Base-by-base conservation (phyloP, 441 rosid genomes). In the Adansonia madagascariensis region DNA sequence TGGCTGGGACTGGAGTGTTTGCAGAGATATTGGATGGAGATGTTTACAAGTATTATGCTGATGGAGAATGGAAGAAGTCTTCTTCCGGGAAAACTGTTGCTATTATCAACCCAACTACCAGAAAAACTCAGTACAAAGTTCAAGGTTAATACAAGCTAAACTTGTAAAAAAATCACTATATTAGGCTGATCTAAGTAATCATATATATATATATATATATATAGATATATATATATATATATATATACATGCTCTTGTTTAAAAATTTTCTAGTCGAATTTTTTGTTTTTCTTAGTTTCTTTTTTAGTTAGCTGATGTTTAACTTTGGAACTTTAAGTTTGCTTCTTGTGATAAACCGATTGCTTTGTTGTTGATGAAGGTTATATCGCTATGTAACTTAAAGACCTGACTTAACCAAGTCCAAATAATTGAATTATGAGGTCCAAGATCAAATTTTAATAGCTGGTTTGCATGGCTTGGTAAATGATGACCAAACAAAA, bases 101-200 rank as follows among this genome's bases (percentile, higher is more conserved):
- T 57, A 96, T 96, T 75, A 76, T 94, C 77, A 96, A 96, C 79
- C 99, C 98, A 1, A 75, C 97, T 4, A 92, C 98, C 0, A 88
- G 95, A 71, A 94, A 89, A 77, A 89, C 91, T 65, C 97, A 92
- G 80, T 96, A 86, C 90, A 94, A 87, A 83, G 99, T 96, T 87
- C 97, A 94, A 90, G 99, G 99, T 95, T 15, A 92, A 77, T 8
- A 15, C 22, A 8, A 31, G 9, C 68, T 63, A 15, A 60, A 27
- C 18, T 11, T 12, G n/a, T 24, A 61, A 27, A 24, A 31, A 31
- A 2, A 11, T 61, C 17, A 31, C 67, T 61, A 43, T 12, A 0
- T 14, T 62, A 44, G 6, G 6, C 44, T 27, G 63, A 14, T 59
- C 3, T 12, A 18, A 57, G 62, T 20, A 8, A 60, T 53, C 57